Evolutionary conservation across 2,329 filamentous ascomycete genomes (phyloP).

Genomic region (Colletotrichum musicola): DNA sequence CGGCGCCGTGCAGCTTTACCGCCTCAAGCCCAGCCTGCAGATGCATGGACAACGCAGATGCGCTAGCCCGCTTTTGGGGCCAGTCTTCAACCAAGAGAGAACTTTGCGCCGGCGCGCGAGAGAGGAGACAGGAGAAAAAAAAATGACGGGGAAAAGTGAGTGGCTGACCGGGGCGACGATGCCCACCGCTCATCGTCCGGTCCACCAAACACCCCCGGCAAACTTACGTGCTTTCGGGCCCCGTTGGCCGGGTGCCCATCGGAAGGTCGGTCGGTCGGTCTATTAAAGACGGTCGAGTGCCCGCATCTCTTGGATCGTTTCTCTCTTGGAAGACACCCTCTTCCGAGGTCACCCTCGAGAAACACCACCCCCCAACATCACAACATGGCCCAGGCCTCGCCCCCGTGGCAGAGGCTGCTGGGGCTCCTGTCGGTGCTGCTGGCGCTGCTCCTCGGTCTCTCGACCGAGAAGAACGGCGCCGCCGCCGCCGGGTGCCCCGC

Average conservation of each 20-base stretch:
- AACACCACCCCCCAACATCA: slow-evolving; percentile 2
- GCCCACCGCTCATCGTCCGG: slow-evolving; percentile 30
- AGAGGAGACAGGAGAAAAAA: slow-evolving; percentile 1
- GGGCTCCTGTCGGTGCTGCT: slow-evolving; percentile 37
- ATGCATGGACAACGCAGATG: slow-evolving; percentile 20
- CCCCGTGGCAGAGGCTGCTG: slow-evolving; percentile 36
- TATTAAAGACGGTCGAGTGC: slow-evolving; percentile 32
- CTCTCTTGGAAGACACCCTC: slow-evolving; percentile 35
- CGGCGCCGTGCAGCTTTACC: slow-evolving; percentile 15
- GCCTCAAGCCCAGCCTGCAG: slow-evolving; percentile 26
- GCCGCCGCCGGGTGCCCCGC: slow-evolving; percentile 27
- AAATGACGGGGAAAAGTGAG: slow-evolving; percentile 4
- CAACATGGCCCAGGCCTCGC: slow-evolving; percentile 37
- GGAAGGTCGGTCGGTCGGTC: neutral
- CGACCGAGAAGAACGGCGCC: slow-evolving; percentile 30
- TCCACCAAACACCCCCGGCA: neutral
- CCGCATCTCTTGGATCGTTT: slow-evolving; percentile 14
- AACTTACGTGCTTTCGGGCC: neutral
- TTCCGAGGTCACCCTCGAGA: slow-evolving; percentile 37
- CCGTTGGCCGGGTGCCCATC: slow-evolving; percentile 29
- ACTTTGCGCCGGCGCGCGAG: neutral
- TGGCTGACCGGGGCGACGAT: slow-evolving; percentile 19
- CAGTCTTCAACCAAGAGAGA: slow-evolving; percentile 25
- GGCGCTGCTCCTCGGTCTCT: slow-evolving; percentile 32
- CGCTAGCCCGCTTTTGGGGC: slow-evolving; percentile 14